A percentile compares a stretch with the other conserved stretches of the same genome.
phyloP scores from a whole-genome alignment of 805 yeast genomes.

The Candida alai region DNA sequence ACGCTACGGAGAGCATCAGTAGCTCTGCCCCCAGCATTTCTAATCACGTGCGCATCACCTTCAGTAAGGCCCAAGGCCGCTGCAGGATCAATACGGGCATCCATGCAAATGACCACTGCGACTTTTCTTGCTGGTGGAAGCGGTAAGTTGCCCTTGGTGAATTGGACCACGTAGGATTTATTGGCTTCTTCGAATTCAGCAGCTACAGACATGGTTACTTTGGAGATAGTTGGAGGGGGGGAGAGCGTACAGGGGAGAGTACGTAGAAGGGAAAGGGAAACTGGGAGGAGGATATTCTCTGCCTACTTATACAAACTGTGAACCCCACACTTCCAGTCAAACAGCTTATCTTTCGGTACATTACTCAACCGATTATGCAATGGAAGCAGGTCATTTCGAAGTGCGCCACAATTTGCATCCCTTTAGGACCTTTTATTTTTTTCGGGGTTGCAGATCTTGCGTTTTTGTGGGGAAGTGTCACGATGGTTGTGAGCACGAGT shows the following conservation, averaged over 20 bases:
- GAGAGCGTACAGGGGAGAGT: too few species aligned
- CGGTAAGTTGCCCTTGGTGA: conserved; percentile 29
- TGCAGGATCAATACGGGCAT: conserved; percentile 39
- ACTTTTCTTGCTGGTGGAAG: conserved; percentile 36
- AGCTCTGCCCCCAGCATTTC: conserved; percentile 44
- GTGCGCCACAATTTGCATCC: too few species aligned
- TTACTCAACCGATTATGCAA: too few species aligned
- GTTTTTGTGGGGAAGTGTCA: too few species aligned
- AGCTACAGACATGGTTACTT: conserved; percentile 21
- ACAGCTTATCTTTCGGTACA: too few species aligned
- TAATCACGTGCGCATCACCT: conserved; percentile 42
- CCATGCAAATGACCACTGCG: conserved; percentile 38
- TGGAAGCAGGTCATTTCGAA: too few species aligned
- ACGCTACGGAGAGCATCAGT: conserved; percentile 36
- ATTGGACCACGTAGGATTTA: conserved; percentile 16
- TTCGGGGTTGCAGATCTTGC: too few species aligned
- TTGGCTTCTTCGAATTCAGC: conserved; percentile 23
- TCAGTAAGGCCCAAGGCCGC: conserved; percentile 30
- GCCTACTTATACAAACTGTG: too few species aligned
- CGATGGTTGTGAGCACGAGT: too few species aligned
- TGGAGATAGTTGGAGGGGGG: background rate
- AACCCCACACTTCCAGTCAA: too few species aligned
- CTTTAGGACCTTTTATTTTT: too few species aligned
- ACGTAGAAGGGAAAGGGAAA: conserved; percentile 2
- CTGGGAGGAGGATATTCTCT: background rate